Evolutionary conservation across 768 basidiomycete species (phyloP).

Genomic region (Termitomyces sp.): DNA sequence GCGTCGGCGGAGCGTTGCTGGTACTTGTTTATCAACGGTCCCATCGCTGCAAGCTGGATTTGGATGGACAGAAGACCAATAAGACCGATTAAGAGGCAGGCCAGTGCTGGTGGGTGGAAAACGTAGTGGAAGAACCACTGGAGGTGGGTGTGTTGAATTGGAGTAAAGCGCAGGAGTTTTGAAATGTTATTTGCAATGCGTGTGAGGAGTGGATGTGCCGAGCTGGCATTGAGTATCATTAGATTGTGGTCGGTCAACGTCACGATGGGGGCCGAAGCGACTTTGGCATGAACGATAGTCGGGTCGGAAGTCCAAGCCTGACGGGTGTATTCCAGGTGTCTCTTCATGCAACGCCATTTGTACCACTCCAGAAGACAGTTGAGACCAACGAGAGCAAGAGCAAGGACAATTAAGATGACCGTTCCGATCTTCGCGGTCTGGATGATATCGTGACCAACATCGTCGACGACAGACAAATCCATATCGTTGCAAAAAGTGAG

Average conservation of each 20-base stretch:
- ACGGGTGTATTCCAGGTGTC: slow-evolving; percentile 66
- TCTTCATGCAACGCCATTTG: slow-evolving; percentile 75
- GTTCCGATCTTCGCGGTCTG: slow-evolving; percentile 78
- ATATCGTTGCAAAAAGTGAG: slow-evolving; percentile 76
- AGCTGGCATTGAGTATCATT: slow-evolving; percentile 67
- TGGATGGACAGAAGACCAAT: slow-evolving; percentile 86
- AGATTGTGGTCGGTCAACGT: slow-evolving; percentile 75
- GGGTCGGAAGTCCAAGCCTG: slow-evolving; percentile 79
- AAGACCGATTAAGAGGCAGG: slow-evolving; percentile 90
- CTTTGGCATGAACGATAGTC: slow-evolving; percentile 45
- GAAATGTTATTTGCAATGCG: slow-evolving; percentile 59
- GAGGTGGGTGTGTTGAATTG: slow-evolving; percentile 63
- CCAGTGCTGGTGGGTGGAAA: slow-evolving; percentile 87
- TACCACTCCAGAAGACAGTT: slow-evolving; percentile 85
- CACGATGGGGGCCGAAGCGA: slow-evolving; percentile 46
- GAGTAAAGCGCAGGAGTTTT: slow-evolving; percentile 49
- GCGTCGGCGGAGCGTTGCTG: slow-evolving; percentile 58
- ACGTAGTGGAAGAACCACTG: slow-evolving; percentile 92
- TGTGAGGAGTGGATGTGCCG: slow-evolving; percentile 72
- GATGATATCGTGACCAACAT: slow-evolving; percentile 77
- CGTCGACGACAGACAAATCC: slow-evolving; percentile 84
- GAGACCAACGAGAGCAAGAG: slow-evolving; percentile 70
- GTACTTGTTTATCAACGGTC: slow-evolving; percentile 71
- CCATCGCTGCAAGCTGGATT: slow-evolving; percentile 79
- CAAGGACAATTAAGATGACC: slow-evolving; percentile 67